Base-by-base conservation (phyloP, 768 basidiomycete genomes). In the Crepidotus variabilis region DNA sequence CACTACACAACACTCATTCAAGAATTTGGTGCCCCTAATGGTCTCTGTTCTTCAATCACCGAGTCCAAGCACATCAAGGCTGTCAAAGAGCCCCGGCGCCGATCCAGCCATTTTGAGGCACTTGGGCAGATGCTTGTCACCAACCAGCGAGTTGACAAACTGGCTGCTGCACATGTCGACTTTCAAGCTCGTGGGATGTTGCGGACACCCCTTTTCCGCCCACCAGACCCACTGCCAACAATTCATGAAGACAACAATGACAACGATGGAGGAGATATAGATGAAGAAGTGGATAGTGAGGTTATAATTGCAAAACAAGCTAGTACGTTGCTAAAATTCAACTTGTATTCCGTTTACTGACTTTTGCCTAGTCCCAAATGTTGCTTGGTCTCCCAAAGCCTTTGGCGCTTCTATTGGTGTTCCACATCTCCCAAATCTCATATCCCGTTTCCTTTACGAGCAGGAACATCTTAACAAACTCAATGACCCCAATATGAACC, bases 81-180 rank as follows among this genome's bases (percentile, higher is more conserved):
- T 23, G 65, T 73, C 28, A 75, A 75, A 58, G 54, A 70, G 21
- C 74, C 72, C 0, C 75, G 68, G 67, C 57, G 66, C 2, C 63
- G 66, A 1, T 73, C 71, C 9, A 74, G 60, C 55, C 59, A 54
- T 0, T 61, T 63, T 51, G 51, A 72, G 2, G 64, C 73, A 1
- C 62, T 76, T 1, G 60, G 60, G 1, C 71, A 75, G 53, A 75
- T 75, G 67, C 65, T 75, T 18, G 51, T 61, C 6, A 71, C 64
- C 1, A 72, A 68, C 48, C 61, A 62, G 18, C 51, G 60, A 20
- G 57, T 67, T 4, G 67, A 70, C 52, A 70, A 74, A 56, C 60
- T 75, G 1, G 61, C 60, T 0, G 65, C 64, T 2, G 54, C 60
- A 18, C 60, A 51, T 7, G 52, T 54, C 4, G 34, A 63, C 28